phyloP scores from a whole-genome alignment of 257 asterid species.

The Gentiana straminea region DNA sequence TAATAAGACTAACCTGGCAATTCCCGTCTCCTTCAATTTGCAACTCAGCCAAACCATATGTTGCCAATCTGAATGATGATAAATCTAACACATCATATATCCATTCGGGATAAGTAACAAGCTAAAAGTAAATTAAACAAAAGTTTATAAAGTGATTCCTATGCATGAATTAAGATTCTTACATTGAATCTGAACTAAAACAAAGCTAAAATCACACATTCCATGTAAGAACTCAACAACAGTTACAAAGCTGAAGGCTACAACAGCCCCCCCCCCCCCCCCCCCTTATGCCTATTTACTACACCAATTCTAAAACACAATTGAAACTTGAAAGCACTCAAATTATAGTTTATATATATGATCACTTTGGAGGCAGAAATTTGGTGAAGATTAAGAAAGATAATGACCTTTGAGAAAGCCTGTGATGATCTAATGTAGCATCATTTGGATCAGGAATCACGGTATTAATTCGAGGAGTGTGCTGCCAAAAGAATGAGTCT shows the following conservation, averaged over 20 bases:
- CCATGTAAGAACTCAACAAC: too few species aligned
- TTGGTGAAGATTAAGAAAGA: neutral
- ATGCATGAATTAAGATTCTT: too few species aligned
- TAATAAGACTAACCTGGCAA: slow-evolving; percentile 68
- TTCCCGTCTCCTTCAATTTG: slow-evolving; percentile 95
- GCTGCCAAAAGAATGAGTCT: slow-evolving; percentile 48
- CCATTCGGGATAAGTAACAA: neutral
- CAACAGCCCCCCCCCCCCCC: too few species aligned
- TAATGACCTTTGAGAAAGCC: slow-evolving; percentile 69
- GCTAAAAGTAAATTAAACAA: neutral
- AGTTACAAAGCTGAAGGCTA: too few species aligned
- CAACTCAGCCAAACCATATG: slow-evolving; percentile 75
- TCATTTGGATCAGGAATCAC: slow-evolving; percentile 74
- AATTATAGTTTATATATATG: too few species aligned
- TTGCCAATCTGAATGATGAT: slow-evolving; percentile 43
- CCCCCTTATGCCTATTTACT: too few species aligned
- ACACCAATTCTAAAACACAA: too few species aligned
- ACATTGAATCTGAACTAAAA: too few species aligned
- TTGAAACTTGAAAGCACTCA: too few species aligned
- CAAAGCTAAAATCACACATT: too few species aligned
- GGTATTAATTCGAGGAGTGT: slow-evolving; percentile 72
- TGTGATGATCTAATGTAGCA: slow-evolving; percentile 78
- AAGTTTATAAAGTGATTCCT: neutral
- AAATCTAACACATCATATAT: neutral
- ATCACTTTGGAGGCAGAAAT: slow-evolving; percentile 4